Percentiles rank a stretch among this genome's conserved stretches.
Evolutionary conservation across 2,329 filamentous ascomycete genomes (phyloP).

Genomic region (Exophiala bonariae): DNA sequence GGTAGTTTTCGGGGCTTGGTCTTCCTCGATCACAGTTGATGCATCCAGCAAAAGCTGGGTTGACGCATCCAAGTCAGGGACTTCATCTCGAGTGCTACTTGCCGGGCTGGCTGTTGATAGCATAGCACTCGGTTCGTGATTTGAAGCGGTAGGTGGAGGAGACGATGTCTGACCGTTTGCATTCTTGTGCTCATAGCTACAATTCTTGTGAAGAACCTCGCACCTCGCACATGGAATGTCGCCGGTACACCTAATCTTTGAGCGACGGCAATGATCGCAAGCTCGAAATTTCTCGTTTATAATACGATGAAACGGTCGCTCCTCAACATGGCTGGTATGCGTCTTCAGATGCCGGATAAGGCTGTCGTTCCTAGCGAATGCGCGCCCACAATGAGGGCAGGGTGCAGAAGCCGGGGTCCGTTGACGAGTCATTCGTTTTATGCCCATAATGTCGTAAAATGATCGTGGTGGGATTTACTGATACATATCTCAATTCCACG

Average conservation of each 20-base stretch:
- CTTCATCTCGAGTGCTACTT: too few relatives aligned
- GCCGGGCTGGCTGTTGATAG: too few relatives aligned
- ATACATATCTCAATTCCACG: too few relatives aligned
- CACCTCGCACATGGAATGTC: slow-evolving; percentile 20
- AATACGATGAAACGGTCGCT: slow-evolving; percentile 23
- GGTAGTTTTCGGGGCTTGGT: not conserved
- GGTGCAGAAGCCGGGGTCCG: slow-evolving; percentile 22
- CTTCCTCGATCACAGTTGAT: not conserved
- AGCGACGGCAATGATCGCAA: slow-evolving; percentile 19
- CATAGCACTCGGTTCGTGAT: not conserved
- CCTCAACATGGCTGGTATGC: slow-evolving; percentile 13
- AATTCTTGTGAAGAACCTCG: slow-evolving; percentile 17
- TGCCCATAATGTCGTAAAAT: slow-evolving; percentile 4
- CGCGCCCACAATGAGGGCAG: slow-evolving; percentile 22
- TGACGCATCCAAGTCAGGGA: too few relatives aligned
- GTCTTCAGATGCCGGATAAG: slow-evolving; percentile 23
- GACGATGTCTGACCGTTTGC: not conserved
- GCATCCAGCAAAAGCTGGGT: too few relatives aligned
- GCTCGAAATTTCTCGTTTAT: slow-evolving; percentile 24
- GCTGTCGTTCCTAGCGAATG: slow-evolving; percentile 22
- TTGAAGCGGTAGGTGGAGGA: slow-evolving; percentile 2
- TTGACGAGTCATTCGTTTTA: slow-evolving; percentile 16
- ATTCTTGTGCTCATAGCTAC: slow-evolving; percentile 15
- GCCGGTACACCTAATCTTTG: slow-evolving; percentile 23
- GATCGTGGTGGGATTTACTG: too few relatives aligned